These are phyloP conservation scores for Fusarium dimerum DNA, from an alignment of 2,329 filamentous ascomycete species.

Conservation along the genomic window DNA sequence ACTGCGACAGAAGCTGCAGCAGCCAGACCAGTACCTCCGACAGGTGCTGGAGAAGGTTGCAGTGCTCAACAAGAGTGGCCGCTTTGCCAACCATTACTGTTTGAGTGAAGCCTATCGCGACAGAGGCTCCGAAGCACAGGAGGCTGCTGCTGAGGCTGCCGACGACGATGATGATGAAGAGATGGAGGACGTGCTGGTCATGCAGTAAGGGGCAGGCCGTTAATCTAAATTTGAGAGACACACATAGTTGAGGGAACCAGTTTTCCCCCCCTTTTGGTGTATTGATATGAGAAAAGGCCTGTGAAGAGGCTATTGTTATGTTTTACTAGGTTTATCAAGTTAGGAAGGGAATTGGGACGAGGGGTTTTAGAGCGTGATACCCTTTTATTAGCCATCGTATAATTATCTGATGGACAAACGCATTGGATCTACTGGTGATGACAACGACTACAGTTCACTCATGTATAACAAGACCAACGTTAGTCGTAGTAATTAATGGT, in stretches of 20 bases:
- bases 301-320: not conserved
- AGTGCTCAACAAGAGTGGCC: conserved; percentile 77
- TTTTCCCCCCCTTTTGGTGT: not conserved
- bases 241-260: not conserved
- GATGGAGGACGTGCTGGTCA: conserved; percentile 73
- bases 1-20: conserved; percentile 73
- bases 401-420: conserved; percentile 6
- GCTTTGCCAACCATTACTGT: conserved; percentile 84
- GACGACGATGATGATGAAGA: conserved; percentile 70
- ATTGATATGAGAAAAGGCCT: not conserved
- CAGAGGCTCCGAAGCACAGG: conserved; percentile 48
- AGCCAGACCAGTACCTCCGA: conserved; percentile 92
- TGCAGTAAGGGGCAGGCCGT: conserved; percentile 7
- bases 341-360: conserved; percentile 12
- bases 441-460: no score
- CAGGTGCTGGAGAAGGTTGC: conserved; percentile 82
- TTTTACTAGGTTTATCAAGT: conserved; percentile 9
- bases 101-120: conserved; percentile 61
- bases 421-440: no score
- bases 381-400: conserved; percentile 15
- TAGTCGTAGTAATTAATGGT: no score
- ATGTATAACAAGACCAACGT: no score
- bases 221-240: not conserved
- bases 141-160: conserved; percentile 54
- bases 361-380: conserved; percentile 32